Base-by-base conservation (phyloP, 805 yeast species). In the Starmerella stellata region DNA sequence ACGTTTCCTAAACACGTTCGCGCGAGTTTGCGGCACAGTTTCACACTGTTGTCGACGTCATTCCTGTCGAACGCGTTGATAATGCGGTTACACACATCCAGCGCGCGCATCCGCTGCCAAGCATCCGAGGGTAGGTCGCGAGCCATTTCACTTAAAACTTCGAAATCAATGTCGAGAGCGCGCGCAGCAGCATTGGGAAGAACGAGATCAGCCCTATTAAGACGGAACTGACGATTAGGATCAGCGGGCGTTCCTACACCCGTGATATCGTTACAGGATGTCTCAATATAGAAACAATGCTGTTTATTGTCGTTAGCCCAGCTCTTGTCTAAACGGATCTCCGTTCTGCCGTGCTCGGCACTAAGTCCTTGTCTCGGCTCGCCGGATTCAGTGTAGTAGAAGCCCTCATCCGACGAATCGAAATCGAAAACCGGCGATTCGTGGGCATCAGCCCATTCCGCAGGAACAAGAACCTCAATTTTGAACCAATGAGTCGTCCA, bases 401-500 rank as follows among this genome's bases (percentile, higher is more conserved):
- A 62, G 2, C 90, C 96, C 57, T 87, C 98, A 51, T 78, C 76
- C 38, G 73, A 70, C 36, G 83, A 73, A 54, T 87, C 93, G 81
- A 92, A 85, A 45, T 81, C 75, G 42, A 80, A 69, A 38, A 76
- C 61, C 30, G 81, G 66, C 41, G 64, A 66, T 29, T 70, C 72
- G 14, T 65, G 63, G 8, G 60, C 47, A 65, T 69, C 61, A 14
- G 46, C 45, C 79, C 80, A 75, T 2, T 64, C 55, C 14, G 62
- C 47, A 0, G 94, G 93, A 4, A 87, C 62, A n/a, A 63, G 61
- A 41, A 80, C 58, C 13, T 65, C 59, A 17, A 87, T 60, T 48
- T 72, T 69, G 59, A 90, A 82, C 98, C 98, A 87, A 46, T 82
- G 92, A 1, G 96, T 78, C 42, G 87, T 76, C 98, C 98, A 87